Conservation (phyloP, 225 moss, liverwort and hornwort genomes). For the Bryoerythrophyllum caledonicum region DNA sequence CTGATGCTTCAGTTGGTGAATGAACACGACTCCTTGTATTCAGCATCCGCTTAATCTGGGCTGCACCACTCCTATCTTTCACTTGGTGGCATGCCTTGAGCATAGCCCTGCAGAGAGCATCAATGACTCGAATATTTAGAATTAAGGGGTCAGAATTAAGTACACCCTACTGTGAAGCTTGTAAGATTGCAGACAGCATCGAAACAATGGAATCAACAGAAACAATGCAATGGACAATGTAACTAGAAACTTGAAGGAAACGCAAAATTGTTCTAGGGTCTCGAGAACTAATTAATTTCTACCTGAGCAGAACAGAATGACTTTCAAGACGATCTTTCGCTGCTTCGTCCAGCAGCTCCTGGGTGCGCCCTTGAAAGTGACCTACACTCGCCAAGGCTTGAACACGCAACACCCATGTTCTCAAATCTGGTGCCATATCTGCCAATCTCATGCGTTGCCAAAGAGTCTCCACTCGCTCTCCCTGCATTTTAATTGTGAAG, state of each 20-base stretch:
- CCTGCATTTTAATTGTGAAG: constrained; percentile 34
- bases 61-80: constrained; percentile 48
- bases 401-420: constrained; percentile 58
- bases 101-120: constrained; percentile 45
- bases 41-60: constrained; percentile 47
- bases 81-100: constrained; percentile 65
- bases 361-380: constrained; percentile 45
- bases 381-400: constrained; percentile 46
- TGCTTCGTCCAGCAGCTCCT: constrained; percentile 54
- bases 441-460: constrained; percentile 59
- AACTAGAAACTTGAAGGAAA: constrained; percentile 14
- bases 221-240: neutral
- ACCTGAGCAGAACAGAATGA: constrained; percentile 56
- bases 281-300: constrained; percentile 9
- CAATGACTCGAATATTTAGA: neutral
- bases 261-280: neutral
- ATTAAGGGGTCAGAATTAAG: neutral
- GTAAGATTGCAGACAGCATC: neutral
- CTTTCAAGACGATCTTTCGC: constrained; percentile 51
- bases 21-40: constrained; percentile 33
- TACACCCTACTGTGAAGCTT: neutral
- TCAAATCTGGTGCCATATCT: constrained; percentile 48
- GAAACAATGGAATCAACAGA: neutral
- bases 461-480: constrained; percentile 55
- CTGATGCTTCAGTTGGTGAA: constrained; percentile 19